A percentile compares a stretch with the other conserved stretches of the same genome.
Evolutionary conservation across 805 yeast genomes (phyloP).

Genomic region (Metschnikowia lochheadii): DNA sequence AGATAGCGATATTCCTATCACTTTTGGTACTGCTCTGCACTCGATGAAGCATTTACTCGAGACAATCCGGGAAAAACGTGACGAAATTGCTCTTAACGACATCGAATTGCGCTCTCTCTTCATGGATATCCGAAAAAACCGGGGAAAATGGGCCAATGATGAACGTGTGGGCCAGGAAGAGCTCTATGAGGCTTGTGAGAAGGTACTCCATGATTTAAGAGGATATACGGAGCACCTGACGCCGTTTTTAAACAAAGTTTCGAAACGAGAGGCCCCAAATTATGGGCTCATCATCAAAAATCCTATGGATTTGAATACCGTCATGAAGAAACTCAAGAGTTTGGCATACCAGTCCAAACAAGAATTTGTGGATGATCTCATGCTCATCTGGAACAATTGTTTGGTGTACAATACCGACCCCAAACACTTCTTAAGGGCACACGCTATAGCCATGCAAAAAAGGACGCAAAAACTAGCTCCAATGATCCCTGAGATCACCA

Average conservation of each 20-base stretch:
- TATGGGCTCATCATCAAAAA: conserved; percentile 83
- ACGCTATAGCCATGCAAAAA: conserved; percentile 95
- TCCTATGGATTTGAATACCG: conserved; percentile 97
- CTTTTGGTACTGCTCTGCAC: conserved; percentile 36
- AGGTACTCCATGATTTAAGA: conserved; percentile 84
- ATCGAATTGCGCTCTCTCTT: conserved; percentile 78
- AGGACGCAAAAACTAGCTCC: conserved; percentile 74
- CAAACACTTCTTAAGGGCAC: conserved; percentile 81
- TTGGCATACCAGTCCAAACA: conserved; percentile 80
- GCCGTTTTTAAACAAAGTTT: conserved; percentile 92
- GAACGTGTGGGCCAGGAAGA: conserved; percentile 97
- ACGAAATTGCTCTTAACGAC: conserved; percentile 71
- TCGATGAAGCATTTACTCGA: conserved; percentile 71
- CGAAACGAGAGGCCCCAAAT: conserved; percentile 96
- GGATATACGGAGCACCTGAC: conserved; percentile 95
- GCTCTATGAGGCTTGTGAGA: conserved; percentile 94
- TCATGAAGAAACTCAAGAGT: conserved; percentile 79
- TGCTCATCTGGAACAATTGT: conserved; percentile 95
- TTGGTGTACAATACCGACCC: conserved; percentile 92
- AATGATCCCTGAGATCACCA: conserved; percentile 81
- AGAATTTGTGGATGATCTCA: conserved; percentile 91
- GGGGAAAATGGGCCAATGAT: conserved; percentile 98
- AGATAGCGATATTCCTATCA: conserved; percentile 24
- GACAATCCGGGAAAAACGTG: conserved; percentile 74
- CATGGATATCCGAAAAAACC: conserved; percentile 87